Conservation (phyloP, 306 rosid genomes). For the Quercus aquifolioides region DNA sequence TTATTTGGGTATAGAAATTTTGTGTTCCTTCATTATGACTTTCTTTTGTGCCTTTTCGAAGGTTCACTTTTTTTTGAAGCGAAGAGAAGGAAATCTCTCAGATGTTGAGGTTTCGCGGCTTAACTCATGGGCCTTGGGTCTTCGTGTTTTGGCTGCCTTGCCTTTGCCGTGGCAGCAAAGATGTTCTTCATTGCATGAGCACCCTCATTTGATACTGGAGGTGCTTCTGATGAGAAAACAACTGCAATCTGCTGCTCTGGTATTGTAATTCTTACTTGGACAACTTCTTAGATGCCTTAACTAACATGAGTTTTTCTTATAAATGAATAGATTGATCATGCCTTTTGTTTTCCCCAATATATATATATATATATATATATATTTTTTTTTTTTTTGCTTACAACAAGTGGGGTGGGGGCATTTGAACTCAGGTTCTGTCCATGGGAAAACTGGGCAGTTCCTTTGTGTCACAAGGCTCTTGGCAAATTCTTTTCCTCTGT, state of each 20-base stretch:
- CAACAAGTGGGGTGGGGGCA: too few relatives aligned
- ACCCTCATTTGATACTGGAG: slow-evolving; percentile 90
- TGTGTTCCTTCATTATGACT: slow-evolving; percentile 19
- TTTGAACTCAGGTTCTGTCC: background rate
- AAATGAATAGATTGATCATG: background rate
- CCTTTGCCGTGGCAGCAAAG: slow-evolving; percentile 99
- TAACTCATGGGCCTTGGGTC: slow-evolving; percentile 98
- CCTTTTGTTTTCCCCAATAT: background rate
- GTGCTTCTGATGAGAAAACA: slow-evolving; percentile 96
- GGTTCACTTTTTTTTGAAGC: slow-evolving; percentile 98
- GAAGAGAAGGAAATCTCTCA: slow-evolving; percentile 93
- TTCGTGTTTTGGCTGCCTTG: slow-evolving; percentile 89
- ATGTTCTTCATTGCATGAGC: slow-evolving; percentile 94
- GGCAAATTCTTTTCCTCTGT: slow-evolving; percentile 9
- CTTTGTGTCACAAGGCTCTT: background rate
- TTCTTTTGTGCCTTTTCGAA: slow-evolving; percentile 34
- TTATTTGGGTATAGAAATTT: slow-evolving; percentile 19
- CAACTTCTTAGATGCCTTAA: slow-evolving; percentile 9
- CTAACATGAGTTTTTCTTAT: slow-evolving; percentile 9
- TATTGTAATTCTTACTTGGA: slow-evolving; percentile 33
- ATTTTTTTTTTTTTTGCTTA: too few relatives aligned
- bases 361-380: too few relatives aligned
- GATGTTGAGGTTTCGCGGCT: slow-evolving; percentile 86
- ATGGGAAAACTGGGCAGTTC: background rate
- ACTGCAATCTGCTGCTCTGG: slow-evolving; percentile 90